A percentile compares a stretch with the other conserved stretches of the same genome.
These are phyloP conservation scores for Clavaria fumosa DNA, from an alignment of 768 basidiomycete species.

Conservation along the genomic window DNA sequence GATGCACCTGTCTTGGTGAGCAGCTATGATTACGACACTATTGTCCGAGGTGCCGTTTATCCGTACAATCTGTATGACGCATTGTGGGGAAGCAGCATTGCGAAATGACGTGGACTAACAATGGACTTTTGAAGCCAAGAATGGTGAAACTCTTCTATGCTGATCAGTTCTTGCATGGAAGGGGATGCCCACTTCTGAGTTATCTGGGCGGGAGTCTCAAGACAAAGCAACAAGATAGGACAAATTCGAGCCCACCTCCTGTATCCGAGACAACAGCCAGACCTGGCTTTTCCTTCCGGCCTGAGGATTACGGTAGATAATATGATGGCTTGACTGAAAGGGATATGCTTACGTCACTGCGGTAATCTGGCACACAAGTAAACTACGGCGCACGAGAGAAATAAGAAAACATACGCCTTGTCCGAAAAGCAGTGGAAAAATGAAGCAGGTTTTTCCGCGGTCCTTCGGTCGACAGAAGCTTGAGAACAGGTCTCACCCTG, in stretches of 20 bases:
- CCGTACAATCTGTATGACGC: conserved; percentile 40
- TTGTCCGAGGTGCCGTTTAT: conserved; percentile 67
- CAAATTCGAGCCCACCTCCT: conserved; percentile 29
- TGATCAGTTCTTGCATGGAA: conserved; percentile 39
- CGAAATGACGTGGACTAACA: conserved; percentile 23
- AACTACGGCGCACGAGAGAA: conserved; percentile 12
- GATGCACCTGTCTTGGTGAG: conserved; percentile 69
- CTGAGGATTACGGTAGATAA: conserved; percentile 23
- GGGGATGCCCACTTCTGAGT: conserved; percentile 46
- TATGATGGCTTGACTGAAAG: conserved; percentile 10
- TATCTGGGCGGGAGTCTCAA: conserved; percentile 27
- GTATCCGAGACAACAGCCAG: conserved; percentile 59
- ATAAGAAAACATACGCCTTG: conserved; percentile 39
- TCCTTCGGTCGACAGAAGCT: conserved; percentile 50
- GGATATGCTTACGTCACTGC: conserved; percentile 44
- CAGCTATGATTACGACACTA: conserved; percentile 52
- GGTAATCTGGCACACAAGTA: conserved; percentile 36
- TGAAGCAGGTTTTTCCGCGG: conserved; percentile 46
- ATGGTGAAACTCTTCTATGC: conserved; percentile 59
- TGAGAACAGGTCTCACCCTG: conserved; percentile 40
- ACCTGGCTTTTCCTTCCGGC: conserved; percentile 61
- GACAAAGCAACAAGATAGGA: neutral
- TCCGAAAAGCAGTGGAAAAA: conserved; percentile 60
- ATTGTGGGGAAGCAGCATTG: conserved; percentile 8
- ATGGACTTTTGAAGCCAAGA: conserved; percentile 78